A percentile compares a stretch with the other conserved stretches of the same genome.
Evolutionary conservation across 164 flowering plant genomes (phyloP).

Genomic region (Magnolia officinalis): DNA sequence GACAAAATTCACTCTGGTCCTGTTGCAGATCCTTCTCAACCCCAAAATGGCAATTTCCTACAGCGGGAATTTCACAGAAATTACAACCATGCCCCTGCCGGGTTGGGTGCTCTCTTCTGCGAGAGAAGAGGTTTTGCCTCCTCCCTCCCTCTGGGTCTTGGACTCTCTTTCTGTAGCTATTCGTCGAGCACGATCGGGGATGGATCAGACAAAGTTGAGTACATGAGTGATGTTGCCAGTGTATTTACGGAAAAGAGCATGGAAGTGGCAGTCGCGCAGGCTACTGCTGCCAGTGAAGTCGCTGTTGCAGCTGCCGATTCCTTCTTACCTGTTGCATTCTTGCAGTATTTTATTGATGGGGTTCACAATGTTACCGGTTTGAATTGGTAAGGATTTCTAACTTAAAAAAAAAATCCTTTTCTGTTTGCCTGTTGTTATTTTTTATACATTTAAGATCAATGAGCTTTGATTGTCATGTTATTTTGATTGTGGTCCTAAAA

Average conservation of each 20-base stretch:
- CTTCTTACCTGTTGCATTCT: slow-evolving; percentile 54
- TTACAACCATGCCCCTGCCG: slow-evolving; percentile 17
- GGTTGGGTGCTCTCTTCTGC: slow-evolving; percentile 25
- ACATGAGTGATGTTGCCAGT: slow-evolving; percentile 47
- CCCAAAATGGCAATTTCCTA: slow-evolving; percentile 11
- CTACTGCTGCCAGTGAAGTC: slow-evolving; percentile 66
- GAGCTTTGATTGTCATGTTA: no score
- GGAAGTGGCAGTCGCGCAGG: slow-evolving; percentile 43
- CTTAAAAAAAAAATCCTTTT: no score
- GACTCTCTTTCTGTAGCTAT: slow-evolving; percentile 29
- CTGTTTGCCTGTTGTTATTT: not conserved
- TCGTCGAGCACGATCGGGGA: slow-evolving; percentile 57
- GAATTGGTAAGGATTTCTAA: slow-evolving; percentile 48
- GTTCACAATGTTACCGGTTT: slow-evolving; percentile 70
- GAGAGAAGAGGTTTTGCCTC: slow-evolving; percentile 20
- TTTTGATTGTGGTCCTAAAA: no score
- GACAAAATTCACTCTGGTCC: slow-evolving; percentile 21
- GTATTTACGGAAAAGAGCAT: slow-evolving; percentile 44
- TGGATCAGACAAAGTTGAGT: slow-evolving; percentile 37
- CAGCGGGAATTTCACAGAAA: slow-evolving; percentile 5
- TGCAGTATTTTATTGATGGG: slow-evolving; percentile 74
- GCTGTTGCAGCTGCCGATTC: slow-evolving; percentile 92
- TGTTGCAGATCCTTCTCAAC: slow-evolving; percentile 10
- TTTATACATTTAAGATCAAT: not conserved
- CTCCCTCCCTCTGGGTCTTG: slow-evolving; percentile 16